Conservation (phyloP, 108 stramenopile species). For the Nitzschia sp. region DNA sequence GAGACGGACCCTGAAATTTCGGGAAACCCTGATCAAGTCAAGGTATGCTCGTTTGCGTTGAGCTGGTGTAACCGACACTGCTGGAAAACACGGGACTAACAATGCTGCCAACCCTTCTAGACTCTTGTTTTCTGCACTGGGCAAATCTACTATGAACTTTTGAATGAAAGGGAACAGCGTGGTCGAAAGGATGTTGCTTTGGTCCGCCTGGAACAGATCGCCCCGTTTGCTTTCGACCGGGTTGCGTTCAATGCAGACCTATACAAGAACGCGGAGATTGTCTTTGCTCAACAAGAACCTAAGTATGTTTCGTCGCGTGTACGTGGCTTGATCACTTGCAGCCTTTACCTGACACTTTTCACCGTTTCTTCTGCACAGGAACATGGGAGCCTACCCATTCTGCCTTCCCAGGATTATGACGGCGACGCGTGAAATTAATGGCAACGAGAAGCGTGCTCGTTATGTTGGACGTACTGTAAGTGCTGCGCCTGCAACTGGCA, state of each 20-base stretch:
- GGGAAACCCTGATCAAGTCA: conserved; percentile 80
- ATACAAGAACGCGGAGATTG: conserved; percentile 93
- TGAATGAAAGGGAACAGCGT: conserved; percentile 84
- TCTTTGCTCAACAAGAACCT: conserved; percentile 97
- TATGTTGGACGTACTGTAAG: conserved; percentile 95
- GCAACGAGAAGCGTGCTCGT: conserved; percentile 82
- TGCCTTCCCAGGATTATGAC: conserved; percentile 92
- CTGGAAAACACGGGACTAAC: background rate
- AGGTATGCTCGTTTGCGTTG: conserved; percentile 45
- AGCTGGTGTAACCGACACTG: too few relatives aligned
- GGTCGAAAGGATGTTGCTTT: conserved; percentile 90
- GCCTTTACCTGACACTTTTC: background rate
- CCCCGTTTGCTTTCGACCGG: conserved; percentile 97
- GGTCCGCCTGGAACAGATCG: conserved; percentile 96
- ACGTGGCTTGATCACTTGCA: background rate
- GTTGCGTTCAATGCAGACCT: conserved; percentile 74
- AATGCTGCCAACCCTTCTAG: conserved; percentile 11
- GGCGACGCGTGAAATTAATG: conserved; percentile 92
- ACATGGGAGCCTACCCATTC: conserved; percentile 97
- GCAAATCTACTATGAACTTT: conserved; percentile 98
- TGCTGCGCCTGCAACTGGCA: conserved; percentile 97
- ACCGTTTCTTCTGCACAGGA: conserved; percentile 53
- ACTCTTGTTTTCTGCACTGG: conserved; percentile 95
- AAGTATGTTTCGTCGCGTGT: conserved; percentile 50
- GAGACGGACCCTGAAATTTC: conserved; percentile 78